phyloP scores from a whole-genome alignment of 2,329 filamentous ascomycete species.

The Aspergillus arachidicola region DNA sequence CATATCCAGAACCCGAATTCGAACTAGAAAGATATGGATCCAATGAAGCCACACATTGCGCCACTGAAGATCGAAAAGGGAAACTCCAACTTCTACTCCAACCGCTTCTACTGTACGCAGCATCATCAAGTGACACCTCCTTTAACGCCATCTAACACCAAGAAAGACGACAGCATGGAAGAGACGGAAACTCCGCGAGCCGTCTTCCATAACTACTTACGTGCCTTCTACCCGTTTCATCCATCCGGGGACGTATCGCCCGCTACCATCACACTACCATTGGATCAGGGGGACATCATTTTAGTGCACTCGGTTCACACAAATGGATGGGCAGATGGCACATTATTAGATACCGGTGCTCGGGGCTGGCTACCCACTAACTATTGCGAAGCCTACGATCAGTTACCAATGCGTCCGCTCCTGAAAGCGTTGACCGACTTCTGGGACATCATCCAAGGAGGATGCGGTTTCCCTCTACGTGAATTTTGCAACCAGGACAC shows the following conservation, averaged over 20 bases:
- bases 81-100: slow-evolving; percentile 28
- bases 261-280: slow-evolving; percentile 81
- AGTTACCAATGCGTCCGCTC: slow-evolving; percentile 80
- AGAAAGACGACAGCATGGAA: slow-evolving; percentile 59
- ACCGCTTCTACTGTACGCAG: slow-evolving; percentile 29
- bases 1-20: neutral
- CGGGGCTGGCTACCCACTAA: slow-evolving; percentile 97
- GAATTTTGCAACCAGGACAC: slow-evolving; percentile 91
- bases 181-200: slow-evolving; percentile 55
- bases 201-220: slow-evolving; percentile 90
- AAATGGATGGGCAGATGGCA: slow-evolving; percentile 98
- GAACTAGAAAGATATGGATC: slow-evolving; percentile 31
- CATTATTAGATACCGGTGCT: slow-evolving; percentile 78
- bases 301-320: slow-evolving; percentile 95
- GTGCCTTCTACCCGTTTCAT: slow-evolving; percentile 91
- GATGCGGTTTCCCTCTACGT: slow-evolving; percentile 71
- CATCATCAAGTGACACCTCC: slow-evolving; percentile 68
- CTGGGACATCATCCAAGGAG: slow-evolving; percentile 85
- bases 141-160: slow-evolving; percentile 64
- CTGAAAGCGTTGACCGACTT: slow-evolving; percentile 86
- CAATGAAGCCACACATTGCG: slow-evolving; percentile 39
- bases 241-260: slow-evolving; percentile 76
- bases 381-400: slow-evolving; percentile 94
- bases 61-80: slow-evolving; percentile 43
- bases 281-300: slow-evolving; percentile 89